phyloP scores from a whole-genome alignment of 2,329 filamentous ascomycete genomes.

The Herpotrichia juniperi region DNA sequence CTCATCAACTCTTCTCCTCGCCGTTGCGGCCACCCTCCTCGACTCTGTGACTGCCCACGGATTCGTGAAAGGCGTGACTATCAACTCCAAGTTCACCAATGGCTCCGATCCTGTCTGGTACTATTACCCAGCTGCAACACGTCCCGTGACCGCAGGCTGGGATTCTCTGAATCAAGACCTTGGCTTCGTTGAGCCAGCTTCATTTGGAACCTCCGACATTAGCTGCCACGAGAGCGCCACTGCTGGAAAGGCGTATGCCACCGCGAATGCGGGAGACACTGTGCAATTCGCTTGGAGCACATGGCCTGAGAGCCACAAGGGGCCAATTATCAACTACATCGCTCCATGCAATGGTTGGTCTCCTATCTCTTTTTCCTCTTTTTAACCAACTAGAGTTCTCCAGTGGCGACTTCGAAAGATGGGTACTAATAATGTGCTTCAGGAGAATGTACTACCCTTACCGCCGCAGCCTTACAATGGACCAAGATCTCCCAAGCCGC shows the following conservation, averaged over 20 bases:
- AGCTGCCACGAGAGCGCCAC: slow-evolving; percentile 49
- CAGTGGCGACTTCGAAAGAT: neutral
- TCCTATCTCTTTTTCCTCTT: neutral
- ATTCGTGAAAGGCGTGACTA: slow-evolving; percentile 32
- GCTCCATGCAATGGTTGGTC: slow-evolving; percentile 40
- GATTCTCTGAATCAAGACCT: slow-evolving; percentile 43
- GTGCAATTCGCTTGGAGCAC: slow-evolving; percentile 45
- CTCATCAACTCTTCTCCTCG: slow-evolving; percentile 21
- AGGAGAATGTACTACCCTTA: slow-evolving; percentile 40
- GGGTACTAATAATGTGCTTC: neutral
- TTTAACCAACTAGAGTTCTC: neutral
- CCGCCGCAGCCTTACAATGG: slow-evolving; percentile 33
- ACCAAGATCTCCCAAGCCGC: slow-evolving; percentile 42
- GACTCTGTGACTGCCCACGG: slow-evolving; percentile 36
- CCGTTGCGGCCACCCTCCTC: slow-evolving; percentile 24
- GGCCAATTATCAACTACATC: slow-evolving; percentile 48
- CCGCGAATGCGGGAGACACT: slow-evolving; percentile 40
- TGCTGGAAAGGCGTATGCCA: slow-evolving; percentile 38
- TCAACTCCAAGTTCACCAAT: slow-evolving; percentile 28
- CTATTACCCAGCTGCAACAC: slow-evolving; percentile 29
- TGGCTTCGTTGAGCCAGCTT: slow-evolving; percentile 43
- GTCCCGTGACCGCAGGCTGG: slow-evolving; percentile 43
- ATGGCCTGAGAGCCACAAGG: slow-evolving; percentile 44
- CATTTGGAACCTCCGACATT: slow-evolving; percentile 34
- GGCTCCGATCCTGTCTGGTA: slow-evolving; percentile 42